phyloP scores from a whole-genome alignment of 352 stramenopile genomes.

The Pythium catenulatum region DNA sequence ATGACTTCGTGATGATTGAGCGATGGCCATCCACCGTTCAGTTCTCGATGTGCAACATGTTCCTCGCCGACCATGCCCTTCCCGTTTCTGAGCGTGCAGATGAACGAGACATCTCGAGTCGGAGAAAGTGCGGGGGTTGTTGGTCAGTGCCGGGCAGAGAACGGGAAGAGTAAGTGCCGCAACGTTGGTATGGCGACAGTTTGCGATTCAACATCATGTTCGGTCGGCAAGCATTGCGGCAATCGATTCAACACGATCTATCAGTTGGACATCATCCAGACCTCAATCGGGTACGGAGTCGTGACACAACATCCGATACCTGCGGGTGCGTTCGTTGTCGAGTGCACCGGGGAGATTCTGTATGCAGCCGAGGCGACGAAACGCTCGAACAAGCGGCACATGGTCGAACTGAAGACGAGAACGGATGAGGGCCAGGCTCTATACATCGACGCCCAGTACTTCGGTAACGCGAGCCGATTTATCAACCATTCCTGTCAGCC shows the following conservation, averaged over 20 bases:
- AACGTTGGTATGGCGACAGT: background rate
- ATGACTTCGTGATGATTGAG: background rate
- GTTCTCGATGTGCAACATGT: background rate
- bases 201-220: background rate
- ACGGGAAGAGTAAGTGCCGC: background rate
- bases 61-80: background rate
- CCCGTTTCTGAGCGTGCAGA: background rate
- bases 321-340: background rate
- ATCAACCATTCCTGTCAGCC: background rate
- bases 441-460: background rate
- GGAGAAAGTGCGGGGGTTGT: background rate
- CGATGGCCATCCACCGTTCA: background rate
- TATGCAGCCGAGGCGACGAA: background rate
- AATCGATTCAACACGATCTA: background rate
- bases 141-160: background rate
- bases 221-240: background rate
- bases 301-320: background rate
- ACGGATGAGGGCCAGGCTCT: background rate
- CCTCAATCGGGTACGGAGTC: background rate
- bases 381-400: background rate
- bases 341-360: background rate
- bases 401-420: conserved; percentile 5
- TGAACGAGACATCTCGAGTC: background rate
- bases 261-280: background rate
- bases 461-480: background rate